Evolutionary conservation across 1,139 yeast species (phyloP), one percentile per base, ranked within the genome.

Genomic region (Diutina mesorugosa): DNA sequence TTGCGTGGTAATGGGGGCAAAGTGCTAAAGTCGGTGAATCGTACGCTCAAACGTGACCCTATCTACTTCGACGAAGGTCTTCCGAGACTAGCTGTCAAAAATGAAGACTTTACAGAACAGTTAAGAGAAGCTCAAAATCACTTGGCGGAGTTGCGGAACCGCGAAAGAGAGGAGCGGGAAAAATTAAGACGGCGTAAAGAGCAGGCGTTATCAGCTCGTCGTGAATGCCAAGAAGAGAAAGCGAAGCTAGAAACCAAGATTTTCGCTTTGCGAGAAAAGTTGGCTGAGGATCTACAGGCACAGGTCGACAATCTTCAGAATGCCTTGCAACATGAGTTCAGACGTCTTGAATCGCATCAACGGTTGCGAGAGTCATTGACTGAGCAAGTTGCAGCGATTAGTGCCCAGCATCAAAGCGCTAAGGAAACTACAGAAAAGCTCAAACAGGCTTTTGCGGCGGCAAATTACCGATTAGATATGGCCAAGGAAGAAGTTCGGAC

Each of bases 291-390:
- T 5, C 30, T 67, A 10, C 66, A 62, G 16, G 59, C 60, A 14
- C 62, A 64, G 48, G 60, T 60, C 1, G 56, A 58, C 5, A 57
- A 57, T 32, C 56, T 60, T 18, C 60, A 59, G 46, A 55, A 30
- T 7, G 53, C 51, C 18, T 52, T 56, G 18, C 57, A 58, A 52
- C 46, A 30, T 6, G 45, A 59, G 52, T 56, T 56, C 38, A 54
- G 56, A 29, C 50, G 56, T 41, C 41, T 59, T 55, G 58, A 51
- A 18, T 46, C 57, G 53, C 59, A 57, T 50, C 52, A 47, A 9
- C 60, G 60, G 29, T 57, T 59, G 6, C 61, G 59, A 21, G 59
- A 57, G 1, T 60, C 62, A 6, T 56, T 56, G 10, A 55, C 53
- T 18, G 51, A 47, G 12, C 51, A 14, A n/a, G n/a, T 47, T 12